Evolutionary conservation across 139 green algal species (phyloP).

Genomic region (Haematococcus lacustris): DNA sequence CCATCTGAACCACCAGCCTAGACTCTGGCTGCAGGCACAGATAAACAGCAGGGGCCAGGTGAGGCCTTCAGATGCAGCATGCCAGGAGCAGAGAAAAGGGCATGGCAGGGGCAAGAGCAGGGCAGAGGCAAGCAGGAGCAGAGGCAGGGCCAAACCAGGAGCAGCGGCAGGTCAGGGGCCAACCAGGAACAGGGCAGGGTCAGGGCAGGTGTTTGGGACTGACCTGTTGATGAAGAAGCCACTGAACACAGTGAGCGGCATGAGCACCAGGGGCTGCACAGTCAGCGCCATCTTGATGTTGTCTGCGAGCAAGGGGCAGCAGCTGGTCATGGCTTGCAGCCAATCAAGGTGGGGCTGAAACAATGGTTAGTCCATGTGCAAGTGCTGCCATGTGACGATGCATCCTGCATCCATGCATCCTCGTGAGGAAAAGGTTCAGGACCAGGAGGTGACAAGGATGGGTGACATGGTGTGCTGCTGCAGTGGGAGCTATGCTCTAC

Average conservation of each 20-base stretch:
- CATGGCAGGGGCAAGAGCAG: not conserved
- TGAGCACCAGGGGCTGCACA: constrained; percentile 21
- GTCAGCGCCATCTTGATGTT: constrained; percentile 7
- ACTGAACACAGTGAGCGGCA: constrained; percentile 20
- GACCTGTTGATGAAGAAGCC: constrained; percentile 26
- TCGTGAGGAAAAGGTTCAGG: too few relatives aligned
- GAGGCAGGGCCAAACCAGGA: not conserved
- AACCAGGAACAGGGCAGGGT: not conserved
- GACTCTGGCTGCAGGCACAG: not conserved
- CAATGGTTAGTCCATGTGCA: too few relatives aligned
- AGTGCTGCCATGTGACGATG: too few relatives aligned
- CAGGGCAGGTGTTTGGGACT: not conserved
- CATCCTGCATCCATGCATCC: too few relatives aligned
- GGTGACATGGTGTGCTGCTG: not conserved
- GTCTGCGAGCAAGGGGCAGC: too few relatives aligned
- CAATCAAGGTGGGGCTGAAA: too few relatives aligned
- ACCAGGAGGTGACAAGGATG: not conserved
- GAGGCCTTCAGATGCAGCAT: not conserved
- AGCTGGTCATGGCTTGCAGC: not conserved
- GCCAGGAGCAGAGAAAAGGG: not conserved
- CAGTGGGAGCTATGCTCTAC: too few relatives aligned
- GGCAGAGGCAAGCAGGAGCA: not conserved
- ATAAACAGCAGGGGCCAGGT: not conserved
- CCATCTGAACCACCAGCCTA: constrained; percentile 7
- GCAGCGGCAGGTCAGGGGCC: not conserved